A percentile compares a stretch with the other conserved stretches of the same genome.
These are phyloP conservation scores for Geotrichum phurueaensis DNA, from an alignment of 1,139 yeast species.

Conservation along the genomic window DNA sequence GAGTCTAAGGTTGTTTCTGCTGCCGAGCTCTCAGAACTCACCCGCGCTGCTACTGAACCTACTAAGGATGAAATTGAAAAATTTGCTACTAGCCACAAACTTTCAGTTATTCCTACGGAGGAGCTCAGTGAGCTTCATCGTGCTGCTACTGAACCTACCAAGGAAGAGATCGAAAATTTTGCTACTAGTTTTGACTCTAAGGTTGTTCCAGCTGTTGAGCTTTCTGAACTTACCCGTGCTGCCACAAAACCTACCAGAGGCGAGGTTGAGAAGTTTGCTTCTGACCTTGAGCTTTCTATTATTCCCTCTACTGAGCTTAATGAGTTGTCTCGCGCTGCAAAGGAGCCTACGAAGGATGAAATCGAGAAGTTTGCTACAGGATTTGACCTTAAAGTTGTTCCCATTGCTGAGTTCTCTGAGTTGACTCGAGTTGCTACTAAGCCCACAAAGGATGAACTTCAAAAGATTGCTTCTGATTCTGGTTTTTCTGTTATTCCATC, in stretches of 20 bases:
- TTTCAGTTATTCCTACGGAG: too few relatives aligned
- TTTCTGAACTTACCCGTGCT: slow-evolving; percentile 21
- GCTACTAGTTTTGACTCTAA: slow-evolving; percentile 18
- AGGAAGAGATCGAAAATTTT: slow-evolving; percentile 22
- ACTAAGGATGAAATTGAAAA: slow-evolving; percentile 18
- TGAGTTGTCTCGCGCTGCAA: too few relatives aligned
- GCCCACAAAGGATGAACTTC: slow-evolving; percentile 29
- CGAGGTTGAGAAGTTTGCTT: slow-evolving; percentile 11
- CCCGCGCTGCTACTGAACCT: slow-evolving; percentile 18
- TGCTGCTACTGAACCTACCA: slow-evolving; percentile 15
- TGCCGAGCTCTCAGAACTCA: slow-evolving; percentile 19
- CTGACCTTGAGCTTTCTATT: slow-evolving; percentile 4
- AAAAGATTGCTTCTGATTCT: slow-evolving; percentile 28
- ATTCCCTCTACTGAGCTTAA: background rate
- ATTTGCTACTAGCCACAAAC: slow-evolving; percentile 1
- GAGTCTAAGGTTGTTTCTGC: slow-evolving; percentile 30
- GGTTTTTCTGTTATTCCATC: background rate
- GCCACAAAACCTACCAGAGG: slow-evolving; percentile 11
- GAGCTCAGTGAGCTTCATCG: too few relatives aligned
- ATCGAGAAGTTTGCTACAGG: slow-evolving; percentile 18
- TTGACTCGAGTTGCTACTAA: slow-evolving; percentile 21
- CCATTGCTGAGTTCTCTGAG: slow-evolving; percentile 22
- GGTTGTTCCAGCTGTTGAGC: slow-evolving; percentile 30
- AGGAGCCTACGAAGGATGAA: background rate
- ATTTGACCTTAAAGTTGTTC: slow-evolving; percentile 23